Evolutionary conservation across 2,329 filamentous ascomycete genomes (phyloP).

Genomic region (Thelonectria olida): DNA sequence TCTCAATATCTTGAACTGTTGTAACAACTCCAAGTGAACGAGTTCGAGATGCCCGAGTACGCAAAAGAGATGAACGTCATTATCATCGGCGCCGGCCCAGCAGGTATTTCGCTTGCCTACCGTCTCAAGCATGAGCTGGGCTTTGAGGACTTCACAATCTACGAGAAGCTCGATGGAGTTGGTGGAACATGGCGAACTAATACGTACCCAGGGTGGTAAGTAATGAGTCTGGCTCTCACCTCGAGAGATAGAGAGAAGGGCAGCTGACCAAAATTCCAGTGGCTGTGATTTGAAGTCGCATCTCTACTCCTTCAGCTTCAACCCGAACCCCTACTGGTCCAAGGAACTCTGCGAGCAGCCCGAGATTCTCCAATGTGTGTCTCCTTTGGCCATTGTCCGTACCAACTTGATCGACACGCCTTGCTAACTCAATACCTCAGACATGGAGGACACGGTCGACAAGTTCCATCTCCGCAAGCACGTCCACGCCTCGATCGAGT

Average conservation of each 20-base stretch:
- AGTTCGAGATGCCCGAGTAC: constrained; percentile 15
- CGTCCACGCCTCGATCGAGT: constrained; percentile 31
- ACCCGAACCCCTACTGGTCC: constrained; percentile 27
- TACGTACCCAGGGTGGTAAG: constrained; percentile 30
- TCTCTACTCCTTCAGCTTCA: constrained; percentile 30
- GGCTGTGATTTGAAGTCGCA: constrained; percentile 30
- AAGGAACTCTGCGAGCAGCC: constrained; percentile 22
- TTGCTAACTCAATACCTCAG: constrained; percentile 13
- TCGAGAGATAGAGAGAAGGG: neutral
- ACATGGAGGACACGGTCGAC: constrained; percentile 31
- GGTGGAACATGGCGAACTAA: constrained; percentile 35
- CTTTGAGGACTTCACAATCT: constrained; percentile 34
- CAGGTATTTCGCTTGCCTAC: constrained; percentile 33
- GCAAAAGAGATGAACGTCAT: constrained; percentile 25
- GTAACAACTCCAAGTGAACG: neutral
- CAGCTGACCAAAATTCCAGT: neutral
- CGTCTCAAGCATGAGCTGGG: constrained; percentile 32
- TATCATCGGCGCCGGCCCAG: constrained; percentile 36
- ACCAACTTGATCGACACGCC: too few species aligned
- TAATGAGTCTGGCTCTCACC: neutral
- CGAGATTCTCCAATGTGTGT: constrained; percentile 25
- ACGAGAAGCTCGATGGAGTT: constrained; percentile 32
- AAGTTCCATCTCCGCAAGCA: constrained; percentile 37
- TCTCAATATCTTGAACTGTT: neutral
- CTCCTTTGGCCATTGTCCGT: neutral